Evolutionary conservation across 148 eudicot species (phyloP).

Genomic region (Chenopodium formosanum): DNA sequence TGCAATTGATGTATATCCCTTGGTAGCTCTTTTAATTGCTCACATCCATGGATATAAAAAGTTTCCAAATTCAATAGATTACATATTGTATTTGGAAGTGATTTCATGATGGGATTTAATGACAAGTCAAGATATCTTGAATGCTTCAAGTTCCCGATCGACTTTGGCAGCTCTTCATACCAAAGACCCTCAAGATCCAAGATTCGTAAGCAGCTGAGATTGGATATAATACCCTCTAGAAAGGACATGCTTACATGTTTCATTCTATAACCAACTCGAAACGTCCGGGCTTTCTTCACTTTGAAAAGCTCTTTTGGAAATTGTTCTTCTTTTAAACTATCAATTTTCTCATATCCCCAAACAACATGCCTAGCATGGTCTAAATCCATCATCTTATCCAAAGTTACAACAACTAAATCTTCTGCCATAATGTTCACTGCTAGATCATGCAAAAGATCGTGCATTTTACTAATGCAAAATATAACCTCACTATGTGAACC

Average conservation of each 20-base stretch:
- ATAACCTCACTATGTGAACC: fast-evolving
- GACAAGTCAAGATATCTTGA: slow-evolving; percentile 37
- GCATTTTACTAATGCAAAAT: slow-evolving; percentile 10
- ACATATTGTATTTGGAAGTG: slow-evolving; percentile 17
- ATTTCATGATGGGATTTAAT: slow-evolving; percentile 25
- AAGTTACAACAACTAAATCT: slow-evolving; percentile 32
- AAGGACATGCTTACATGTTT: slow-evolving; percentile 22
- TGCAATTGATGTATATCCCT: slow-evolving; percentile 16
- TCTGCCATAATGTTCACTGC: slow-evolving; percentile 35
- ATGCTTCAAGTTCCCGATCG: slow-evolving; percentile 36
- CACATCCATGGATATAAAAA: slow-evolving; percentile 30
- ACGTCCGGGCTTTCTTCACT: slow-evolving; percentile 26
- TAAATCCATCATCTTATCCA: slow-evolving; percentile 10
- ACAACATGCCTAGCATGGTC: slow-evolving; percentile 27
- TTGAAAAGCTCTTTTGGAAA: slow-evolving; percentile 11
- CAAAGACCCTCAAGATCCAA: slow-evolving; percentile 22
- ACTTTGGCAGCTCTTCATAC: slow-evolving; percentile 45
- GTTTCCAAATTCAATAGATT: slow-evolving; percentile 44
- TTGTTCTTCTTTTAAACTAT: neutral
- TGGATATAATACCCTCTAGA: slow-evolving; percentile 28
- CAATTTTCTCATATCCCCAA: slow-evolving; percentile 15
- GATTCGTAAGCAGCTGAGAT: slow-evolving; percentile 31
- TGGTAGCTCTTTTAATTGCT: neutral
- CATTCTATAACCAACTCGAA: slow-evolving; percentile 1
- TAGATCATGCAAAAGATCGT: slow-evolving; percentile 47